These are phyloP conservation scores for Trichomonas gallinae DNA, from an alignment of 208 protist genomes.

Conservation along the genomic window DNA sequence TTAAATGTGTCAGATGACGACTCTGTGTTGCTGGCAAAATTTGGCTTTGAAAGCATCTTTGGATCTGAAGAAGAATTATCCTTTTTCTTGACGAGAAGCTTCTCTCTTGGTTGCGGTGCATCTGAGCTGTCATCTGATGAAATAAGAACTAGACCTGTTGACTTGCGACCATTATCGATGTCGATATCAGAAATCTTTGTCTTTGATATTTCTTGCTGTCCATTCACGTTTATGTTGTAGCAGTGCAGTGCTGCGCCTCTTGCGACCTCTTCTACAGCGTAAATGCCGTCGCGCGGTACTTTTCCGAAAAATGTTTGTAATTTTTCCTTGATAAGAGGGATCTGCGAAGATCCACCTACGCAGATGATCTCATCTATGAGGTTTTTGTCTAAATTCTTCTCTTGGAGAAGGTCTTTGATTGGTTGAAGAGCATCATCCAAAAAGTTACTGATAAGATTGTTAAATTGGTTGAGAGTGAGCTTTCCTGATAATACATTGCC, in stretches of 20 bases:
- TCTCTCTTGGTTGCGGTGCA: no score
- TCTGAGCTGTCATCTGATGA: no score
- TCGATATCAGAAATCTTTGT: no score
- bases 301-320: constrained; percentile 34
- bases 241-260: constrained; percentile 87
- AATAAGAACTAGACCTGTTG: no score
- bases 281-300: constrained; percentile 21
- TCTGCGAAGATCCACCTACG: constrained; percentile 47
- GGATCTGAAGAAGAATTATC: no score
- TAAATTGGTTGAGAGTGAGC: not conserved
- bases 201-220: no score
- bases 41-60: no score
- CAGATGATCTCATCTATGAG: constrained; percentile 48
- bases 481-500: not conserved
- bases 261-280: constrained; percentile 66
- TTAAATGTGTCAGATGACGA: no score
- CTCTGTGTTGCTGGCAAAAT: no score
- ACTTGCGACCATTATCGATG: no score
- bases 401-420: constrained; percentile 29
- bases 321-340: constrained; percentile 34
- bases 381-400: constrained; percentile 30
- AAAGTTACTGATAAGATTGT: constrained; percentile 34
- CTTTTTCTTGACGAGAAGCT: no score
- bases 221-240: constrained; percentile 46
- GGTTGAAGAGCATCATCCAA: constrained; percentile 28